phyloP scores from a whole-genome alignment of 805 yeast species.

The Peterozyma toletana region DNA sequence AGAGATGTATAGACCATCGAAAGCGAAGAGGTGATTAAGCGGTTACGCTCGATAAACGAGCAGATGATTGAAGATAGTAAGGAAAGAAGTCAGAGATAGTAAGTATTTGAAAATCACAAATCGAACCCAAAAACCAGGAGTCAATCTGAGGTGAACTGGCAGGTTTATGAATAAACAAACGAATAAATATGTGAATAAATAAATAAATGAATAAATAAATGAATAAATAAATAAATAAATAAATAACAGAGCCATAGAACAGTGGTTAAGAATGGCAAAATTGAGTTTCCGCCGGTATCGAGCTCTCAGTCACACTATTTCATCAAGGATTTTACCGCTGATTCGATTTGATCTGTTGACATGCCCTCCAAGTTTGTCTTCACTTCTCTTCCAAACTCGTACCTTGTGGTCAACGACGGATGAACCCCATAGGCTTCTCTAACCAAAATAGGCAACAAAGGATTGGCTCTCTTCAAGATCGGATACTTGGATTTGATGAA shows the following conservation, averaged over 20 bases:
- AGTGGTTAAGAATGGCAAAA: neutral
- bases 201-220: conserved; percentile 1
- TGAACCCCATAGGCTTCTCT: conserved; percentile 71
- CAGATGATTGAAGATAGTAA: too few relatives aligned
- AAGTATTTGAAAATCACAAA: too few relatives aligned
- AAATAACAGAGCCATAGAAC: too few relatives aligned
- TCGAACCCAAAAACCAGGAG: too few relatives aligned
- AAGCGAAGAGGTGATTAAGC: too few relatives aligned
- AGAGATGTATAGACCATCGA: too few relatives aligned
- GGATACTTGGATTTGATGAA: conserved; percentile 62
- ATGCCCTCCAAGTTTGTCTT: conserved; percentile 42
- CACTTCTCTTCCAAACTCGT: conserved; percentile 47
- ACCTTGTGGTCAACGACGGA: conserved; percentile 72
- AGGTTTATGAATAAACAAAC: too few relatives aligned
- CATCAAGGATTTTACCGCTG: conserved; percentile 29
- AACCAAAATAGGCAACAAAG: conserved; percentile 65
- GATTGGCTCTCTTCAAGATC: conserved; percentile 53
- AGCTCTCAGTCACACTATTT: conserved; percentile 10
- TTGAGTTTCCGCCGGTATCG: neutral
- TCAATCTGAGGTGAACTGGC: too few relatives aligned
- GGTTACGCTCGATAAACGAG: too few relatives aligned
- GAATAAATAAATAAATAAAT: conserved; percentile 1
- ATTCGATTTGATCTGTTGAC: conserved; percentile 35
- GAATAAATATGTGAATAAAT: neutral
- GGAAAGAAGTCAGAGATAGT: too few relatives aligned